Evolutionary conservation across 306 rosid species (phyloP), one percentile per base, ranked within the genome.

Genomic region (Neltuma alba): DNA sequence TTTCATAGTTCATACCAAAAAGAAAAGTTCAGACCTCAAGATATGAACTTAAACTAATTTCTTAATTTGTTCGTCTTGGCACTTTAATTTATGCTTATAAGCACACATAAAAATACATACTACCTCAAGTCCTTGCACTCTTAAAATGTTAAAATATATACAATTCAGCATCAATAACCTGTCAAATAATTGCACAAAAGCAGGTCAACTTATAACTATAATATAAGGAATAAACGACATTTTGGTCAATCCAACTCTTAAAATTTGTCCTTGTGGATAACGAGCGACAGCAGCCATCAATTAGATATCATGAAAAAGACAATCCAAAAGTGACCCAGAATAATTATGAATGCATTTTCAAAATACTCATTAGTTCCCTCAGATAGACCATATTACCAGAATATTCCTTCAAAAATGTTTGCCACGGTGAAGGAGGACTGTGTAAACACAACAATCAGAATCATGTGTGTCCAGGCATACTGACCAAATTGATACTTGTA

Each of bases 401-500:
- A 88, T 79, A 96, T 96, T 85, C 98, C 99, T 89, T 96, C 97
- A 68, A 96, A 96, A 70, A 96, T 96, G 90, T 89, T 96, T 66
- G 99, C 98, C 77, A 96, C 99, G 0, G 98, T 90, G 88, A 96
- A 93, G 75, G 99, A 89, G 52, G 99, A 96, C 83, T 96, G 99
- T 20, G 93, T 88, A 86, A 96, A 96, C 85, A 96, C 98, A 41
- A 92, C 92, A 70, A 93, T 91, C 63, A 96, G 89, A 88, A 96
- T 96, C 99, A 96, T 96, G 82, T 96, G 97, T 15, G 99, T 96
- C 99, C 99, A 96, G 70, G 99, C 98, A 91, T 90, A 96, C 93
- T 96, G 98, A 85, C 99, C 94, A 89, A 96, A 96, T 82, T 96
- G 98, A 89, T 96, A 96, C 89, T 96, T 96, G 85, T 93, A 93